phyloP scores from a whole-genome alignment of 1,139 yeast species.

The Geotrichum carabidarum region DNA sequence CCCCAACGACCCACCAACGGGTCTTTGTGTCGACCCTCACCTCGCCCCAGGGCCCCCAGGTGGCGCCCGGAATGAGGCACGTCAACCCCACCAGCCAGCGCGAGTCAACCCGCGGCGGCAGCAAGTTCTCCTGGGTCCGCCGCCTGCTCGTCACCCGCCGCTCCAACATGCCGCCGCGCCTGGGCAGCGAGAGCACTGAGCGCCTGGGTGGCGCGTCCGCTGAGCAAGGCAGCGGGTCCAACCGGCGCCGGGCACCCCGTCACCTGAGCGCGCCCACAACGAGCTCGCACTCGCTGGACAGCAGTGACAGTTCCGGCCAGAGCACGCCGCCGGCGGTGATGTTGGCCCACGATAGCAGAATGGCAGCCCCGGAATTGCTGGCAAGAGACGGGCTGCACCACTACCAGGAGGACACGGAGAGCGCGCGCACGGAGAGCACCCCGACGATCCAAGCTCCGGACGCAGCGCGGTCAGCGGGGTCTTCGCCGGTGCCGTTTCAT shows the following conservation, averaged over 20 bases:
- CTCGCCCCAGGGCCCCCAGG: too few relatives aligned
- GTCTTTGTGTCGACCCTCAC: neutral
- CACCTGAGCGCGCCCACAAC: too few relatives aligned
- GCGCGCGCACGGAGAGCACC: neutral
- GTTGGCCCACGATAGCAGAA: neutral
- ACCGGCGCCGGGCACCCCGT: too few relatives aligned
- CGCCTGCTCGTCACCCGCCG: conserved; percentile 17
- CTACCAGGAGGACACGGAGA: neutral
- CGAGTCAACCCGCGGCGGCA: conserved; percentile 11
- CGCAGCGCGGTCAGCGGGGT: neutral
- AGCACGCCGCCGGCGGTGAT: neutral
- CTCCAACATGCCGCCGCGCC: too few relatives aligned
- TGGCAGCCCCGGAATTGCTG: neutral
- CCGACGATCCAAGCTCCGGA: conserved; percentile 5
- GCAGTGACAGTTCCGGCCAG: too few relatives aligned
- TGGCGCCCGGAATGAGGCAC: too few relatives aligned
- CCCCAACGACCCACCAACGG: neutral
- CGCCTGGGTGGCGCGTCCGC: too few relatives aligned
- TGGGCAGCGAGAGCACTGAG: too few relatives aligned
- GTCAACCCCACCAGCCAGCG: neutral
- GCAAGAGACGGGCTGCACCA: neutral
- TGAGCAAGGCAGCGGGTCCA: too few relatives aligned
- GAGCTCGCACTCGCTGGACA: too few relatives aligned
- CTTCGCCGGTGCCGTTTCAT: neutral
- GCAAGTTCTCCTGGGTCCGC: conserved; percentile 21